Base-by-base conservation (phyloP, 352 stramenopile genomes). In the Aphanomyces stellatus region DNA sequence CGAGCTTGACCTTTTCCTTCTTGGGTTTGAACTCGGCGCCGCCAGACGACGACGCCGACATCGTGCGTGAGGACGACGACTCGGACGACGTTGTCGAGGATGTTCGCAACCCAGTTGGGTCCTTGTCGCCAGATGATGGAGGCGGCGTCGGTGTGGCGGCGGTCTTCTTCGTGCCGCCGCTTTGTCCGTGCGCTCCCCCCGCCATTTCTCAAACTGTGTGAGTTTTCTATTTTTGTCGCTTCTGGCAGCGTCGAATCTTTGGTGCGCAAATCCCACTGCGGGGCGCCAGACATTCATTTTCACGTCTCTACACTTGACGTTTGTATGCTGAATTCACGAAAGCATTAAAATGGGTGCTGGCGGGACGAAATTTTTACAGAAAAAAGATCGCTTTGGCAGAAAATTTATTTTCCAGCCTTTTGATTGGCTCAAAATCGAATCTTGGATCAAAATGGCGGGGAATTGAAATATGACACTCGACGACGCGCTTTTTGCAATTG, bases 1-100 rank as follows among this genome's bases (percentile, higher is more conserved):
- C 17, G 25, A 53, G 17, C 25, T 53, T 53, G 46, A 53, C 46
- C 46, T 53, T 53, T 10, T 53, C 46, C 25, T 57, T 62, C 43
- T 67, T 37, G n/a, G n/a, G n/a, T n/a, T n/a, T n/a, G 37, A 43
- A 40, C 19, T 56, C 69, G 27, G 66, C 71, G 19, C 63, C 68
- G 37, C 37, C 11, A n/a, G 56, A 0, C 33, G n/a, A 22, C 35
- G 30, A 53, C 8, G 33, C 37, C 56, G 56, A 15, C 10, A 10
- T 24, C 15, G 27, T 24, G 19, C 8, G 51, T 33, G 25, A 33
- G n/a, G n/a, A n/a, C n/a, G n/a, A n/a, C n/a, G n/a, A n/a, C n/a
- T n/a, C n/a, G n/a, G n/a, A n/a, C n/a, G n/a, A n/a, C n/a, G n/a
- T n/a, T n/a, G n/a, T n/a, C n/a, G n/a, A n/a, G n/a, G n/a, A n/a